Conservation (phyloP, 805 yeast genomes). For the Pichia nanzhaoensis region DNA sequence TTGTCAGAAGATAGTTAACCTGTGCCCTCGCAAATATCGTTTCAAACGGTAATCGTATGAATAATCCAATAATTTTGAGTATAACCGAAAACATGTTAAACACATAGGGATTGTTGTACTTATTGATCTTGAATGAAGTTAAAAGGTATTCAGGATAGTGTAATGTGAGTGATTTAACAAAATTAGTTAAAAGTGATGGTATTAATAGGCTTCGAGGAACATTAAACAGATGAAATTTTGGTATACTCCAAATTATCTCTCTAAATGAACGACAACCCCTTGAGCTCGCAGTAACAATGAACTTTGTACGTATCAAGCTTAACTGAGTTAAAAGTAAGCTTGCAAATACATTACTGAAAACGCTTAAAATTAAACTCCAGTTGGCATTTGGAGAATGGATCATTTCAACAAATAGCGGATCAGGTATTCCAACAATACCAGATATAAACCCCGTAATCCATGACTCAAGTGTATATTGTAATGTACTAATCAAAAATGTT, state of each 20-base stretch:
- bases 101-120: conserved; percentile 52
- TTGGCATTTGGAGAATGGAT: conserved; percentile 74
- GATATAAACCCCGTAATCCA: conserved; percentile 89
- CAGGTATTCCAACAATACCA: conserved; percentile 76
- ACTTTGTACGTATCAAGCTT: conserved; percentile 70
- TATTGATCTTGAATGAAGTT: conserved; percentile 58
- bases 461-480: conserved; percentile 72
- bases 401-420: conserved; percentile 78
- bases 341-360: conserved; percentile 66
- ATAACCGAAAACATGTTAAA: conserved; percentile 54
- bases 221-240: conserved; percentile 34
- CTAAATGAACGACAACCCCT: conserved; percentile 60
- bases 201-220: conserved; percentile 51
- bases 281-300: conserved; percentile 51
- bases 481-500: conserved; percentile 68
- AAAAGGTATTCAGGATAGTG: conserved; percentile 47
- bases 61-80: conserved; percentile 61
- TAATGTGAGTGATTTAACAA: conserved; percentile 24
- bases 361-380: conserved; percentile 57
- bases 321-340: conserved; percentile 72
- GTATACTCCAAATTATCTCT: conserved; percentile 49
- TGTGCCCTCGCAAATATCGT: conserved; percentile 82
- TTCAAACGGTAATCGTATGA: conserved; percentile 79
- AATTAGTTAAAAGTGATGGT: conserved; percentile 47
- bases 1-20: conserved; percentile 48